These are phyloP conservation scores for Fusarium cicatricum DNA, from an alignment of 2,329 filamentous ascomycete genomes.

Conservation along the genomic window DNA sequence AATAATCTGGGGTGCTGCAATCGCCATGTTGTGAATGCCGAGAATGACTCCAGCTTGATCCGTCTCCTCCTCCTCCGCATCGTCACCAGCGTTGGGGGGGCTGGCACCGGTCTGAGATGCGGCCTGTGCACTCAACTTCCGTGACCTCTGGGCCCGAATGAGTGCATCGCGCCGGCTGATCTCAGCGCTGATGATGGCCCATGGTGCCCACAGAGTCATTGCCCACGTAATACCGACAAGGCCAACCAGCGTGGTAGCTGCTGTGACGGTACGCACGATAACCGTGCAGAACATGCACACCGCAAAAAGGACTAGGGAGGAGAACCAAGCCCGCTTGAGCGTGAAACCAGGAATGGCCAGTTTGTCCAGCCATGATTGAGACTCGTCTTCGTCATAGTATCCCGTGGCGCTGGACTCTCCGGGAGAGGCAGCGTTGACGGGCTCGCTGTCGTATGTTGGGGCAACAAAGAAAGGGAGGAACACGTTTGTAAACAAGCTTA, in stretches of 20 bases:
- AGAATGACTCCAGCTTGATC: slow-evolving; percentile 90
- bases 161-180: slow-evolving; percentile 81
- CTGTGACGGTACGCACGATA: slow-evolving; percentile 74
- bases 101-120: slow-evolving; percentile 12
- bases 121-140: slow-evolving; percentile 19
- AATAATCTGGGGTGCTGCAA: slow-evolving; percentile 90
- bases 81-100: slow-evolving; percentile 26
- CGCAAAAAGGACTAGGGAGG: slow-evolving; percentile 85
- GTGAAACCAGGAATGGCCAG: slow-evolving; percentile 85
- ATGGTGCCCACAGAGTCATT: slow-evolving; percentile 91
- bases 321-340: slow-evolving; percentile 86
- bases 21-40: slow-evolving; percentile 94
- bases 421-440: slow-evolving; percentile 42
- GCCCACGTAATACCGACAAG: slow-evolving; percentile 92
- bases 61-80: slow-evolving; percentile 59
- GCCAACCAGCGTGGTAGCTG: slow-evolving; percentile 79
- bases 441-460: slow-evolving; percentile 72
- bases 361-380: slow-evolving; percentile 60
- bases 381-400: slow-evolving; percentile 45
- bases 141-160: slow-evolving; percentile 51
- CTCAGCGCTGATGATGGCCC: slow-evolving; percentile 92
- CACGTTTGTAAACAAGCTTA: slow-evolving; percentile 82
- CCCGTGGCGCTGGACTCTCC: slow-evolving; percentile 44
- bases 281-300: slow-evolving; percentile 84
- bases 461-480: slow-evolving; percentile 86